Base-by-base conservation (phyloP, 2,329 filamentous ascomycete species). In the Monosporascus sp. region DNA sequence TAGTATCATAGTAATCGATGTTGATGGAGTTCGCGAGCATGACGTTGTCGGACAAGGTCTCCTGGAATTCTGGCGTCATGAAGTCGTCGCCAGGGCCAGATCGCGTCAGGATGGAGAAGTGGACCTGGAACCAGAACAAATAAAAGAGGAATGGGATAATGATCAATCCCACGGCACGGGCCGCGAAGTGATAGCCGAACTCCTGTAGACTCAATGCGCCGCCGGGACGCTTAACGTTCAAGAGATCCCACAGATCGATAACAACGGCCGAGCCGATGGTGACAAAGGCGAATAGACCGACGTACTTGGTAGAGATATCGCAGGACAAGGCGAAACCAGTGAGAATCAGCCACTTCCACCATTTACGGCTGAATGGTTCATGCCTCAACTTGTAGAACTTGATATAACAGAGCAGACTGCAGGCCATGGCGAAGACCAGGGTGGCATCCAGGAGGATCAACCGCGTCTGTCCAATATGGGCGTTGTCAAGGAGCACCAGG, bases 101-200 rank as follows among this genome's bases (percentile, higher is more conserved):
- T 55, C 87, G 82, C 60, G 77, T 87, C 58, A 99, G 80, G 64
- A 99, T 90, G 45, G 90, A 81, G 71, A 99, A 99, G 75, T 99
- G 94, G 31, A 99, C 92, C 79, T 99, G 94, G 86, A 99, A 99
- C 94, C 94, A 99, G 80, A 99, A 97, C 47, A 99, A 83, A 73
- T 99, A 99, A 74, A 99, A 95, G 66, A 97, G 79, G 79, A 99
- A 97, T 16, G 94, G 94, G 61, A 97, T 83, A 61, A 96, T 70
- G 63, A 97, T 90, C 52, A 99, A 78, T 16, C 89, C 92, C 59
- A 95, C 77, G n/a, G 86, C 83, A 50, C 94, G 89, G 58, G 94
- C 94, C 40, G 77, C 82, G 69, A 99, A 95, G 74, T 99, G 94
- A 76, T 95, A 93, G 60, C 79, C 83, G 69, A 97, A 97, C 43